These are phyloP conservation scores for Botrytis fragariae DNA, from an alignment of 2,329 filamentous ascomycete genomes.

Conservation along the genomic window DNA sequence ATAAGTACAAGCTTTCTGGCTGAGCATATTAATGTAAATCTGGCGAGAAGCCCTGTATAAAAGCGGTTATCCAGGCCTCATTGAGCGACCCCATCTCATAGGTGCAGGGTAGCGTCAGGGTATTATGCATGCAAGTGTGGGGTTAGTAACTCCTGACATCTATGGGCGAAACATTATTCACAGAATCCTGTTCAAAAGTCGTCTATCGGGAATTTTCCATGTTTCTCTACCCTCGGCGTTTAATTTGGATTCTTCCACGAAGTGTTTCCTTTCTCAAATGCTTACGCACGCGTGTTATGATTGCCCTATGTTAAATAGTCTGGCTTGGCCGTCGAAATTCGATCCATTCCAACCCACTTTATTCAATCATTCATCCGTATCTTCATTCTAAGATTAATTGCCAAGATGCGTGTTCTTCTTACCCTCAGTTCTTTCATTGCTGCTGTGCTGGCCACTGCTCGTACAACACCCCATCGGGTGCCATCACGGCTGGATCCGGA, in stretches of 20 bases:
- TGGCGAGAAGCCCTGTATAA: neutral
- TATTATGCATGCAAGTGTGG: neutral
- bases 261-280: no score
- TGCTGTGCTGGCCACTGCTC: slow-evolving; percentile 33
- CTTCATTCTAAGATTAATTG: neutral
- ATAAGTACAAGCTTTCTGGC: neutral
- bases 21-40: neutral
- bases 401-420: slow-evolving; percentile 34
- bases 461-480: slow-evolving; percentile 48
- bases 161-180: neutral
- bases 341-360: neutral
- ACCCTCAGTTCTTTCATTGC: slow-evolving; percentile 30
- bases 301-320: slow-evolving; percentile 7
- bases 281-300: neutral
- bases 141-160: slow-evolving; percentile 15
- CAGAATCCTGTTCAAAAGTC: neutral
- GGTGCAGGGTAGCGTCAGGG: neutral
- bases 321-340: neutral
- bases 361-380: neutral
- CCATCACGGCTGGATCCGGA: slow-evolving; percentile 45
- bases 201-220: neutral
- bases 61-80: neutral
- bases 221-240: neutral
- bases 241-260: slow-evolving; percentile 2
- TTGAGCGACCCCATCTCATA: neutral